phyloP scores from a whole-genome alignment of 129 eudicot species.

The Chrysanthemum seticuspe region DNA sequence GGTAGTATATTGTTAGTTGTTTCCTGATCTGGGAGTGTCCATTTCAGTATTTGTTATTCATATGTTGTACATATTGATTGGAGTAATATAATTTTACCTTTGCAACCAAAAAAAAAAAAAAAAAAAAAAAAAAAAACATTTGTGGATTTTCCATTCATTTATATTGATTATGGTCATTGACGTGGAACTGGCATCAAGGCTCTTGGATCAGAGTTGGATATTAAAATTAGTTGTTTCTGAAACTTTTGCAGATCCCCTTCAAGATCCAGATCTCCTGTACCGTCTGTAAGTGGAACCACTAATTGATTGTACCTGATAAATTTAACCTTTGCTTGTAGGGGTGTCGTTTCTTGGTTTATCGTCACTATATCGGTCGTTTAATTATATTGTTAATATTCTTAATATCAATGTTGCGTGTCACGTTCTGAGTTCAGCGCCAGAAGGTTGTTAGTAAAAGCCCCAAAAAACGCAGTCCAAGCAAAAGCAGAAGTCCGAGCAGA shows the following conservation, averaged over 20 bases:
- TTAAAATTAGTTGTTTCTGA: conserved; percentile 84
- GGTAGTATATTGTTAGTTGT: too few relatives aligned
- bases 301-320: not conserved
- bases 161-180: conserved; percentile 48
- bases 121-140: too few relatives aligned
- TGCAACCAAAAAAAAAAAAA: too few relatives aligned
- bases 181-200: conserved; percentile 73
- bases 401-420: too few relatives aligned
- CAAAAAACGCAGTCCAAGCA: conserved; percentile 47
- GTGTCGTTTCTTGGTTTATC: not conserved
- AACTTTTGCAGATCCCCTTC: conserved; percentile 97
- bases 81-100: too few relatives aligned
- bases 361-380: not conserved
- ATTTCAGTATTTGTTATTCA: too few relatives aligned
- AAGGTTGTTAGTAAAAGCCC: conserved; percentile 69
- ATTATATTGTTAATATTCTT: conserved; percentile 2
- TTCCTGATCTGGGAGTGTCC: too few relatives aligned
- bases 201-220: conserved; percentile 76
- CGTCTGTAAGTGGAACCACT: conserved; percentile 60
- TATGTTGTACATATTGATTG: too few relatives aligned
- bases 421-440: conserved; percentile 32
- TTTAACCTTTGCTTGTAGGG: not conserved
- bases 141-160: conserved; percentile 28
- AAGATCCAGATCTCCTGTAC: conserved; percentile 86
- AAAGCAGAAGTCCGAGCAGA: conserved; percentile 54